Base-by-base conservation (phyloP, 176 grass and related monocot genomes). In the Lolium perenne region DNA sequence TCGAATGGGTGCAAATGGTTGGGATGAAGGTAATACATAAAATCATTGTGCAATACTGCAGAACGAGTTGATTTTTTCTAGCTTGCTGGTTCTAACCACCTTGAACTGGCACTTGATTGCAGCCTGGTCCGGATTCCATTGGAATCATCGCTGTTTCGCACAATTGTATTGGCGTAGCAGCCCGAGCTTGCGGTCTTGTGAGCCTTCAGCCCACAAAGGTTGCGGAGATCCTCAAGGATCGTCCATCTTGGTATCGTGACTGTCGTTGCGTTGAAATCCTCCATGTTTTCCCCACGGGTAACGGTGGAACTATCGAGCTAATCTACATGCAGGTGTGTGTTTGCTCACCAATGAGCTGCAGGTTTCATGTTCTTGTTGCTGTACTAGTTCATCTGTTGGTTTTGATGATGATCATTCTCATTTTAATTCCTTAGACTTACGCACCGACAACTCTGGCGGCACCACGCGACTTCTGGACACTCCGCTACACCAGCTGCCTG, bases 91-190 rank as follows among this genome's bases (percentile, higher is more conserved):
- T 70, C 66, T 89, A 51, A 75, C 10, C 2, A 6, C 58, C 69
- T 26, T 18, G 47, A 76, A 83, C 64, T 49, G 10, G 4, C 35
- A 51, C 3, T 50, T 65, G 16, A 20, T 65, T 76, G 10, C 87
- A 98, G 97, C 97, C 97, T 99, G 97, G 97, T 99, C 97, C 97
- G 94, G 97, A 99, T 99, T 99, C 97, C 92, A 95, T 96, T 90
- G 97, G 97, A 97, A 99, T 99, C 94, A 94, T 99, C 54, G 94
- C 97, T 94, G 94, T 99, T 97, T 99, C 97, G 82, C 97, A 99
- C 97, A 99, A 94, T 88, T 99, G 94, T 75, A 87, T 87, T 97
- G 97, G 97, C 48, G 89, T 99, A 82, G 97, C 97, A 91, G 97
- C 97, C 43, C 90, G 97, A 89, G 97, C 97, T 84, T 99, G 97